phyloP scores from a whole-genome alignment of 768 basidiomycete species.

The Collybia mongolica region DNA sequence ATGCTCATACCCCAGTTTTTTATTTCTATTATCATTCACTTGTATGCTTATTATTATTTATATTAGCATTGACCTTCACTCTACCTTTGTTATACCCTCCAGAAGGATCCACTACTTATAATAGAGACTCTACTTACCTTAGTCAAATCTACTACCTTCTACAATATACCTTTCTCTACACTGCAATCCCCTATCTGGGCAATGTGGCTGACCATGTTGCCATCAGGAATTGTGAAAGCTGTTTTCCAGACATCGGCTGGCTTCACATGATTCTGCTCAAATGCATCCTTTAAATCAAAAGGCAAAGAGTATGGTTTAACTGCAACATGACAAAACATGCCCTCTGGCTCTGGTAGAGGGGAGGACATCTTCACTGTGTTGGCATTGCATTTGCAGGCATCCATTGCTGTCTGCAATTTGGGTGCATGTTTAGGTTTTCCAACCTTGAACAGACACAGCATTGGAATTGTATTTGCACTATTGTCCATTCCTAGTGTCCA shows the following conservation, averaged over 20 bases:
- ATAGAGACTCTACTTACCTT: too few species aligned
- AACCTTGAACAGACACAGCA: conserved; percentile 27
- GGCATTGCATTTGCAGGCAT: conserved; percentile 20
- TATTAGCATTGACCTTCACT: too few species aligned
- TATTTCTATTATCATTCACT: too few species aligned
- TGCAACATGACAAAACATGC: conserved; percentile 20
- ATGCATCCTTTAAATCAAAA: conserved; percentile 33
- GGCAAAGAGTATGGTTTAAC: conserved; percentile 20
- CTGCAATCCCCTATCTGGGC: conserved; percentile 23
- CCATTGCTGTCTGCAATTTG: conserved; percentile 24
- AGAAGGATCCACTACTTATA: too few species aligned
- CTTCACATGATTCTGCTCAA: conserved; percentile 31
- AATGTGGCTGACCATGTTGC: conserved; percentile 41
- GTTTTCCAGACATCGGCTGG: conserved; percentile 24
- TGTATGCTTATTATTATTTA: too few species aligned
- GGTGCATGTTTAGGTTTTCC: conserved; percentile 12
- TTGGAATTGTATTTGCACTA: conserved; percentile 32
- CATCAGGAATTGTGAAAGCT: conserved; percentile 36
- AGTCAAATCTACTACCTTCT: too few species aligned
- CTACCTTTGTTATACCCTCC: too few species aligned
- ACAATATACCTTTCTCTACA: too few species aligned
- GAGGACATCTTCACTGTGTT: conserved; percentile 30
- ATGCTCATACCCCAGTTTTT: too few species aligned
- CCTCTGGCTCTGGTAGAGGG: conserved; percentile 24
- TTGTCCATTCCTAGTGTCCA: conserved; percentile 29